Evolutionary conservation across 352 stramenopile species (phyloP), one percentile per base, ranked within the genome.

Genomic region (Pythium phragmitis): DNA sequence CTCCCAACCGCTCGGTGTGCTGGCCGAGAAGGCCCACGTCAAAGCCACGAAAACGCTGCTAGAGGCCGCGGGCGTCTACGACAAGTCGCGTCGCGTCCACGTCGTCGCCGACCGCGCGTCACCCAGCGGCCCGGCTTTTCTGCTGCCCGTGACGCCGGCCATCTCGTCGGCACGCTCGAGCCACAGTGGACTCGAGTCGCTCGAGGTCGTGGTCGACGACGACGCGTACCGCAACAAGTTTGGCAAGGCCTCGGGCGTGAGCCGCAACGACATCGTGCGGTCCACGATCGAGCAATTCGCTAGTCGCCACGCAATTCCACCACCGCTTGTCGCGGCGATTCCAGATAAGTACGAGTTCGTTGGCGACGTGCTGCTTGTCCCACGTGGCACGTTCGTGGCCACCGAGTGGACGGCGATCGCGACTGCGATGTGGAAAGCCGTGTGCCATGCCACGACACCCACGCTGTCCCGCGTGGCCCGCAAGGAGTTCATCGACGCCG

Each of bases 271-370:
- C 30, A 67, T 88, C 23, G 81, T 95, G 39, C 72, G 72, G 17
- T 80, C 76, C 21, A 79, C 75, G 16, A 76, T 96, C 60, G 50
- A 71, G 30, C 39, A 57, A 14, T 84, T 88, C 68, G 86, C 82
- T 3, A 75, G 62, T 21, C 77, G 80, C 50, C 67, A 92, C 55
- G 49, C 64, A 17, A 36, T 92, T 0, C 59, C 79, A 9, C 7
- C 47, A 2, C 47, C 14, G 2, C 13, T 68, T 6, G 14, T 67
- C 17, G 9, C 17, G 14, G 45, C 63, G 1, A 70, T 87, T 39
- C 84, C 84, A 0, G 74, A 89, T 21, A 88, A 86, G 45, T 94
- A 83, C 54, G 87, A 96, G 63, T 94, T 91, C 61, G 69, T 95
- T 11, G 65, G 72, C 26, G 87, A 95, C 67, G 73, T 95, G 4